Conservation (phyloP, 2,329 filamentous ascomycete species). For the Pseudogymnoascus sp. region DNA sequence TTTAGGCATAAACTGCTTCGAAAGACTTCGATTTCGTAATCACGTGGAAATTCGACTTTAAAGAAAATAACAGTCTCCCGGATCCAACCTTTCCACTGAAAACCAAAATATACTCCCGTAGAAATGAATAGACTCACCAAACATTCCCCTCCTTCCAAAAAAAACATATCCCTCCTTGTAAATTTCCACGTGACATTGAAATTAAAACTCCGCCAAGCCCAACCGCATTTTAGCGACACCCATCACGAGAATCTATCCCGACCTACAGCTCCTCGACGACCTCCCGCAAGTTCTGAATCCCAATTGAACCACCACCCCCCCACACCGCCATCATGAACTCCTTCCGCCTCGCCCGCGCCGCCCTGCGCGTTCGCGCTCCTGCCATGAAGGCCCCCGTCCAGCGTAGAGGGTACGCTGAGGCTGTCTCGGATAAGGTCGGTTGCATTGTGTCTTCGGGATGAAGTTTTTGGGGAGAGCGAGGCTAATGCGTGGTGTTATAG, state of each 20-base stretch:
- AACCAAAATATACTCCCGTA: too few species aligned
- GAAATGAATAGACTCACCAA: too few species aligned
- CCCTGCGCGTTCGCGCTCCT: slow-evolving; percentile 73
- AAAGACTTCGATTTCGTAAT: too few species aligned
- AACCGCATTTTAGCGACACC: background rate
- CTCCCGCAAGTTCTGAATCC: slow-evolving; percentile 20
- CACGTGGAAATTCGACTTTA: too few species aligned
- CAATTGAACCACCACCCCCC: slow-evolving; percentile 27
- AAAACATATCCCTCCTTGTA: too few species aligned
- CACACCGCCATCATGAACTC: slow-evolving; percentile 69
- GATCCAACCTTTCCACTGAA: background rate
- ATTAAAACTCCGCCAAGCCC: background rate
- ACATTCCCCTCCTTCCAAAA: too few species aligned
- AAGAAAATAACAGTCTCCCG: background rate
- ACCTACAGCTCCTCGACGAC: background rate
- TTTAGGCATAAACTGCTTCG: background rate
- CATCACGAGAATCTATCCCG: background rate
- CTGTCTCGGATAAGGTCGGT: slow-evolving; percentile 70
- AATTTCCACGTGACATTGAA: background rate
- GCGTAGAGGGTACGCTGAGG: slow-evolving; percentile 86
- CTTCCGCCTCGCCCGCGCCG: slow-evolving; percentile 83
- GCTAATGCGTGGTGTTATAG: slow-evolving; percentile 32
- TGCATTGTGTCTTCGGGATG: slow-evolving; percentile 15
- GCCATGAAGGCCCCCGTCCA: slow-evolving; percentile 67
- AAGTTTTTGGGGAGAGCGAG: background rate